Conservation (phyloP, 2,329 filamentous ascomycete genomes). For the Rutstroemia sp. region DNA sequence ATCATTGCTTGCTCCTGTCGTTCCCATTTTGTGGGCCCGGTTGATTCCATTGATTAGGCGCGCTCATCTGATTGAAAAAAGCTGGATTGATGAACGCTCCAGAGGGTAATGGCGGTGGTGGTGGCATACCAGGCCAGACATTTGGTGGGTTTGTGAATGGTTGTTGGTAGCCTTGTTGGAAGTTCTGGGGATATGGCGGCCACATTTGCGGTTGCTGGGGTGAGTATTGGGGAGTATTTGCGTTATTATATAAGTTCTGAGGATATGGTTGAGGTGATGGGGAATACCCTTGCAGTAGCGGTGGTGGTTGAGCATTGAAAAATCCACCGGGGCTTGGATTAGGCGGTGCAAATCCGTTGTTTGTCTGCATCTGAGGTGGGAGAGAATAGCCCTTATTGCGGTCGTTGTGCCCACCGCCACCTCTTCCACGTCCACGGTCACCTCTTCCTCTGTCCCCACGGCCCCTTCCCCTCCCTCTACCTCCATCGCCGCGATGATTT, state of each 20-base stretch:
- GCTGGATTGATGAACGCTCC: constrained; percentile 28
- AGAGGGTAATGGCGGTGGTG: constrained; percentile 11
- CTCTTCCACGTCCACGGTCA: constrained; percentile 22
- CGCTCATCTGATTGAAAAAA: constrained; percentile 18
- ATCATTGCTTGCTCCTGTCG: neutral
- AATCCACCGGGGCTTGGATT: constrained; percentile 7
- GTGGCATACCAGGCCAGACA: constrained; percentile 13
- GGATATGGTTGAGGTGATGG: constrained; percentile 6
- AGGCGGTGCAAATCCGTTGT: constrained; percentile 6
- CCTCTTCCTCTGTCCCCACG: constrained; percentile 18
- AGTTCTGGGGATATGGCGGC: constrained; percentile 19
- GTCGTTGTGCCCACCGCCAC: constrained; percentile 19
- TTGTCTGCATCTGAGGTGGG: constrained; percentile 15
- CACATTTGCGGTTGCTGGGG: constrained; percentile 22
- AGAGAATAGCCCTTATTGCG: constrained; percentile 16
- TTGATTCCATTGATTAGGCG: constrained; percentile 18
- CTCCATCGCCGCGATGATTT: constrained; percentile 15
- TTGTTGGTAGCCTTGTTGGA: constrained; percentile 14
- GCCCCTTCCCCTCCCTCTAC: constrained; percentile 21
- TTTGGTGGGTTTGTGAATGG: constrained; percentile 13
- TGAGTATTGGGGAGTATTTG: neutral
- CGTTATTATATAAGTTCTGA: constrained; percentile 8
- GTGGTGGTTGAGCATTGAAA: constrained; percentile 11
- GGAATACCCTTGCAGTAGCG: neutral
- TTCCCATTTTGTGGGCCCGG: constrained; percentile 15